Conservation (phyloP, 306 rosid genomes). For the Clitoria ternatea region DNA sequence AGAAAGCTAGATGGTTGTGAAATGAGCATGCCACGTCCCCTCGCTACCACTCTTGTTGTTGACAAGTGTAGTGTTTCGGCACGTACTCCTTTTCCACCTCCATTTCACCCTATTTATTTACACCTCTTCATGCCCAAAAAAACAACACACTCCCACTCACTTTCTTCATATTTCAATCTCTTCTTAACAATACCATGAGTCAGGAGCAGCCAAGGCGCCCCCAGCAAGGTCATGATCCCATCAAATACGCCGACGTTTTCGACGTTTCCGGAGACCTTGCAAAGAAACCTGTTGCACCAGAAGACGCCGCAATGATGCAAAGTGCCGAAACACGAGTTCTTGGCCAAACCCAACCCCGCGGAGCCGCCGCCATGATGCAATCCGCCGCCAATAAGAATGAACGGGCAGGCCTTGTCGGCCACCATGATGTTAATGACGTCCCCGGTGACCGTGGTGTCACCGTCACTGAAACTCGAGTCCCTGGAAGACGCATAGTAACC, state of each 20-base stretch:
- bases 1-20: not conserved
- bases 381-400: conserved; percentile 60
- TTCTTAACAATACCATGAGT: too few species aligned
- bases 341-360: conserved; percentile 55
- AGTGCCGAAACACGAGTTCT: conserved; percentile 53
- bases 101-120: not conserved
- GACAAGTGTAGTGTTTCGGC: conserved; percentile 18
- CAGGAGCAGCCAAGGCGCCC: conserved; percentile 48
- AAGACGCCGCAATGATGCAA: conserved; percentile 84
- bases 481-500: conserved; percentile 55
- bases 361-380: conserved; percentile 62
- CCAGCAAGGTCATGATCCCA: conserved; percentile 27
- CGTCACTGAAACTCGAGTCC: conserved; percentile 43
- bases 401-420: conserved; percentile 45
- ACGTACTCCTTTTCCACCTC: conserved; percentile 19
- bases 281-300: conserved; percentile 49
- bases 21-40: conserved; percentile 21
- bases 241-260: conserved; percentile 69
- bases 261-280: conserved; percentile 57
- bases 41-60: not conserved
- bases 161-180: too few species aligned
- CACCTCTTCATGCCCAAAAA: not conserved
- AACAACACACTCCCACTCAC: too few species aligned
- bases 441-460: conserved; percentile 50
- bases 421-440: conserved; percentile 38